Base-by-base conservation (phyloP, 1,284 basidiomycete species). In the Melampsora medusae region DNA sequence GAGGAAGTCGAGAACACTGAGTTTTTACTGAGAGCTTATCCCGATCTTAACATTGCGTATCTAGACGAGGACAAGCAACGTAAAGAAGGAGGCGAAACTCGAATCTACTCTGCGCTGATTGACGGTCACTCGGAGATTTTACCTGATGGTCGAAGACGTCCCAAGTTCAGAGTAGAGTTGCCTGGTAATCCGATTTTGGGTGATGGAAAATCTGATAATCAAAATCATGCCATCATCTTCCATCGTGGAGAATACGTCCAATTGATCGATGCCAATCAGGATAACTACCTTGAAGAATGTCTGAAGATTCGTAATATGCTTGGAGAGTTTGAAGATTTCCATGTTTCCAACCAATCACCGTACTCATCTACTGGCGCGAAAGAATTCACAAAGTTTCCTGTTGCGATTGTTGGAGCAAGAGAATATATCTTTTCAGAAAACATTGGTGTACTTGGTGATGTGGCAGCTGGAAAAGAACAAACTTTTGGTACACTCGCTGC, bases 351-450 rank as follows among this genome's bases (percentile, higher is more conserved):
- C 79, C 89, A 92, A 85, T 94, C 91, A 80, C 96, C 96, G 14
- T 99, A 99, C 84, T 91, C 92, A 25, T 89, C 91, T 83, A 92
- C 96, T 48, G 82, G 82, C 50, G 81, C 83, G 64, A 78, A 81
- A 69, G 81, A 81, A 81, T 94, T 95, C 86, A 89, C 88, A 83
- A 89, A 89, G 80, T 85, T 91, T 67, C 96, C 96, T 19, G 92
- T 99, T 48, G 97, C 97, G 22, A 99, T 99, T 81, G 91, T 99
- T 78, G 96, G 97, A 84, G 94, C 96, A 25, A 90, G 97, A 85
- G 97, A 99, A 86, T 99, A 99, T 85, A 98, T 99, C 84, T 99
- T 99, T 86, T 99, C 97, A 68, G 97, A 99, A 86, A 98, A 98
- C 85, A 99, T 99, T 80, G 96, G 96, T 88, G 96, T 99, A 81